Evolutionary conservation across 345 rosid species (phyloP).

Genomic region (Corchorus olitorius): DNA sequence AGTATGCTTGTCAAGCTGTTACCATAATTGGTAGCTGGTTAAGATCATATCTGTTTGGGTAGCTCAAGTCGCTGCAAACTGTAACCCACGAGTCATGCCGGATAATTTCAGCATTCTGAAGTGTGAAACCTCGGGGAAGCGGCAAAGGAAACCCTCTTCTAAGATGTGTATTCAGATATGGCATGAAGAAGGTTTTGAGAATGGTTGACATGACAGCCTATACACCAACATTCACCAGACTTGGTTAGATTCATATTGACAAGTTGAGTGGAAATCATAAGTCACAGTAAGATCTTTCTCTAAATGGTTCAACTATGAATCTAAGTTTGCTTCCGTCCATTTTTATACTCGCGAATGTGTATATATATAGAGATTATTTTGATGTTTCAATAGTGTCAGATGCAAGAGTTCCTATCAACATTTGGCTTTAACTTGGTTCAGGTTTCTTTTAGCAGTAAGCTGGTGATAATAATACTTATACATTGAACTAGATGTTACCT

Average conservation of each 20-base stretch:
- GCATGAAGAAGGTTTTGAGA: conserved; percentile 51
- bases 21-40: not conserved
- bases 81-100: conserved; percentile 35
- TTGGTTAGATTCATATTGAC: not conserved
- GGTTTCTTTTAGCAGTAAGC: no score
- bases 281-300: no score
- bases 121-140: conserved; percentile 41
- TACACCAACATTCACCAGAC: conserved; percentile 13
- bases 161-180: conserved; percentile 56
- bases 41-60: not conserved
- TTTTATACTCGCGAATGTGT: no score
- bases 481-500: conserved; percentile 36
- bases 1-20: no score
- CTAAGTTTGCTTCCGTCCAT: no score
- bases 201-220: conserved; percentile 47
- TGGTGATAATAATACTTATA: not conserved
- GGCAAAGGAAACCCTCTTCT: conserved; percentile 65
- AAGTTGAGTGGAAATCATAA: no score
- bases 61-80: conserved; percentile 47
- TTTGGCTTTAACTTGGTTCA: no score
- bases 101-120: conserved; percentile 48
- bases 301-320: no score
- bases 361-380: no score
- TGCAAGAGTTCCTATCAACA: no score
- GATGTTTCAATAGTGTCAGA: no score